Evolutionary conservation across 441 rosid species (phyloP).

Genomic region (Euphorbia corollata): DNA sequence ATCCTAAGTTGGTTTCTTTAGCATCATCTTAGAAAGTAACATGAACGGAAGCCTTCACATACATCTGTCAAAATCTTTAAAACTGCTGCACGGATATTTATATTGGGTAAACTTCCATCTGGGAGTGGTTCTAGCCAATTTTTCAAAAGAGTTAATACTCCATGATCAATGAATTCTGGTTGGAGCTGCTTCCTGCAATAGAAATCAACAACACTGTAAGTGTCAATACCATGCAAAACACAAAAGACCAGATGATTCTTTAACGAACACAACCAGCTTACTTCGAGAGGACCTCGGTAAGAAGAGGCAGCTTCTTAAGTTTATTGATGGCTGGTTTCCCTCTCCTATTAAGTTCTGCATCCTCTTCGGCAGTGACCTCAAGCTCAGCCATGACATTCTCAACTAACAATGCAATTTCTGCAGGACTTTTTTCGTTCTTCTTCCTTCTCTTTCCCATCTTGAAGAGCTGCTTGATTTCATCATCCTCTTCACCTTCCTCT

Average conservation of each 20-base stretch:
- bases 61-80: slow-evolving; percentile 75
- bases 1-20: slow-evolving; percentile 11
- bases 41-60: slow-evolving; percentile 17
- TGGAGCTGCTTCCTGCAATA: slow-evolving; percentile 89
- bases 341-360: slow-evolving; percentile 75
- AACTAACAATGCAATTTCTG: slow-evolving; percentile 77
- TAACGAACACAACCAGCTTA: slow-evolving; percentile 32
- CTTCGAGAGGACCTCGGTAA: slow-evolving; percentile 92
- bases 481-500: slow-evolving; percentile 90
- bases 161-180: slow-evolving; percentile 91
- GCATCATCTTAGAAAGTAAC: slow-evolving; percentile 12
- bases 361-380: slow-evolving; percentile 92
- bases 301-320: slow-evolving; percentile 86
- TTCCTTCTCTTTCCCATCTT: slow-evolving; percentile 84
- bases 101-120: slow-evolving; percentile 92
- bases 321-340: slow-evolving; percentile 92
- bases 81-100: slow-evolving; percentile 86
- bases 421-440: slow-evolving; percentile 85
- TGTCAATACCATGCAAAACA: slow-evolving; percentile 10
- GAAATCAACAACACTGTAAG: slow-evolving; percentile 4
- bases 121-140: slow-evolving; percentile 99
- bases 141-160: slow-evolving; percentile 75
- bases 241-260: background rate
- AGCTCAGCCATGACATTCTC: slow-evolving; percentile 98
- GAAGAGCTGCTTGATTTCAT: slow-evolving; percentile 75